These are phyloP conservation scores for Claviceps paspali DNA, from an alignment of 2,329 filamentous ascomycete species.

Conservation along the genomic window DNA sequence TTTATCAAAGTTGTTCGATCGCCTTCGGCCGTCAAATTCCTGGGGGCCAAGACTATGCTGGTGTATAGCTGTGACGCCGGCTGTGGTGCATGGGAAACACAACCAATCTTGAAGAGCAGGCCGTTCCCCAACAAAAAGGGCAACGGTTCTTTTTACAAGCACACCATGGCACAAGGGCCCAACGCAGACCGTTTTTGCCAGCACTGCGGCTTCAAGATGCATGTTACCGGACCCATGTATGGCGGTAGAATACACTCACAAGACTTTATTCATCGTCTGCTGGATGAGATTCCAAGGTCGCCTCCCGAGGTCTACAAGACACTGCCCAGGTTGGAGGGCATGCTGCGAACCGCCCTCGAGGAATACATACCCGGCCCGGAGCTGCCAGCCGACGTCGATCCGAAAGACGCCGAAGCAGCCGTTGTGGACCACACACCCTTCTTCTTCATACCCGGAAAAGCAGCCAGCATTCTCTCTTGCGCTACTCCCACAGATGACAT, in stretches of 20 bases:
- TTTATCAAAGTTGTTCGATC: conserved; percentile 74
- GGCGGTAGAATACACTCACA: conserved; percentile 75
- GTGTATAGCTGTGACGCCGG: conserved; percentile 83
- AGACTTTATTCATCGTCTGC: conserved; percentile 64
- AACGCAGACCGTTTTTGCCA: conserved; percentile 51
- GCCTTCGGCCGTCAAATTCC: conserved; percentile 75
- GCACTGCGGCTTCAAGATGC: conserved; percentile 76
- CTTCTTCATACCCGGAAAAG: conserved; percentile 62
- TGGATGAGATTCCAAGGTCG: conserved; percentile 53
- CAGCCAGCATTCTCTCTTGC: conserved; percentile 67
- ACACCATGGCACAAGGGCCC: conserved; percentile 58
- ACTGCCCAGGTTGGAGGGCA: conserved; percentile 67
- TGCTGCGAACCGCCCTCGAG: conserved; percentile 78
- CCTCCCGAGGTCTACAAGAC: conserved; percentile 65
- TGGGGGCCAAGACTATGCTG: conserved; percentile 82
- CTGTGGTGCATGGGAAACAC: conserved; percentile 82
- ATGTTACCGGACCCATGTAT: conserved; percentile 90
- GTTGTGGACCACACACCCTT: conserved; percentile 64
- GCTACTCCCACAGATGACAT: conserved; percentile 64
- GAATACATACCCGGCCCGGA: conserved; percentile 36
- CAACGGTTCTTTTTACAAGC: conserved; percentile 58
- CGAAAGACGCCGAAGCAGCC: conserved; percentile 38
- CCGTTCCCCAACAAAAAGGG: conserved; percentile 55
- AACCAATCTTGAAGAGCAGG: conserved; percentile 59
- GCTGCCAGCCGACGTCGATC: conserved; percentile 23